These are phyloP conservation scores for Pseudozyma pruni DNA, from an alignment of 1,284 basidiomycete species.

Conservation along the genomic window DNA sequence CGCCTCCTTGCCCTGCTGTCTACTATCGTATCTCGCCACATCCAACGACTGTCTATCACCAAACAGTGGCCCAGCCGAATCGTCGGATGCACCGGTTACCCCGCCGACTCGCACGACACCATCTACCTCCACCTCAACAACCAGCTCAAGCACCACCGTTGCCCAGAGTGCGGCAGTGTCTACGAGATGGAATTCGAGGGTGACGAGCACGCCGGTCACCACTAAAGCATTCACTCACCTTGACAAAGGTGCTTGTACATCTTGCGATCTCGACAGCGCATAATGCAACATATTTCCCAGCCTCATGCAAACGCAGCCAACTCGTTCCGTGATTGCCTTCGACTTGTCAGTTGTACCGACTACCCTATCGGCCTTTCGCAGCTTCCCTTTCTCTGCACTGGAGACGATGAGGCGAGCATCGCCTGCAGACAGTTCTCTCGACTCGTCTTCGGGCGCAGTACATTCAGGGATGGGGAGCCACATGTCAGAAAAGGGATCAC, in stretches of 20 bases:
- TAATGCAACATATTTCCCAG: slow-evolving; percentile 34
- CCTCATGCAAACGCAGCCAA: slow-evolving; percentile 2
- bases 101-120: slow-evolving; percentile 66
- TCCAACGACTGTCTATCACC: no score
- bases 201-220: slow-evolving; percentile 49
- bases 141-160: slow-evolving; percentile 61
- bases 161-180: slow-evolving; percentile 66
- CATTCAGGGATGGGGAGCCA: no score
- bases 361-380: no score
- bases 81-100: slow-evolving; percentile 66
- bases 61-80: slow-evolving; percentile 58
- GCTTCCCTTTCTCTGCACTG: no score
- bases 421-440: no score
- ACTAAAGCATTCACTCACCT: slow-evolving; percentile 31
- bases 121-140: slow-evolving; percentile 63
- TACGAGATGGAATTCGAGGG: slow-evolving; percentile 60
- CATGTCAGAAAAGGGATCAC: no score
- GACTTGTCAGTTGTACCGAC: no score
- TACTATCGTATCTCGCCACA: no score
- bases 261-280: slow-evolving; percentile 16
- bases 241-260: not conserved
- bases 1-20: no score
- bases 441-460: no score
- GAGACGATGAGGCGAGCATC: no score
- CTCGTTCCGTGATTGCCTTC: no score